phyloP scores from a whole-genome alignment of 1,139 yeast species.

The Kluyveromyces sp. region DNA sequence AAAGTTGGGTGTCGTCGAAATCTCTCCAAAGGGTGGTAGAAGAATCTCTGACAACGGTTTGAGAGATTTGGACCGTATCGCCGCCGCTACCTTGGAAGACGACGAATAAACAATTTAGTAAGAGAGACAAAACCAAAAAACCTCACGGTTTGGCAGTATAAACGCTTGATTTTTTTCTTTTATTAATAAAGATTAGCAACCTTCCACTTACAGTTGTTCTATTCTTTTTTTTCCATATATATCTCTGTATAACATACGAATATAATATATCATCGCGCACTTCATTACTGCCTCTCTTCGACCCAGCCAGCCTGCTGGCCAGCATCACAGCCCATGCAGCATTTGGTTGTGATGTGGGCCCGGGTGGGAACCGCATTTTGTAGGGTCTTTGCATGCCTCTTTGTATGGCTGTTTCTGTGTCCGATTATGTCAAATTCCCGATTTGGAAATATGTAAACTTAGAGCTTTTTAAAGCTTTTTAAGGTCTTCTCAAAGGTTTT shows the following conservation, averaged over 20 bases:
- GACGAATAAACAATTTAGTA: slow-evolving; percentile 50
- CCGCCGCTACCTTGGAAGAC: slow-evolving; percentile 95
- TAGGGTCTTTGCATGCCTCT: neutral
- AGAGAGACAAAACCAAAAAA: neutral
- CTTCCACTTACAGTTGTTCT: neutral
- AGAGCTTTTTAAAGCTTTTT: neutral
- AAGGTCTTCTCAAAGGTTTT: neutral
- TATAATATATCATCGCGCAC: slow-evolving; percentile 6
- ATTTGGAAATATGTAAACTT: slow-evolving; percentile 3
- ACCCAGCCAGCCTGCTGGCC: neutral
- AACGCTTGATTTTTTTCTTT: neutral
- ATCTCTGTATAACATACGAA: slow-evolving; percentile 6
- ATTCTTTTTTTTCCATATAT: neutral
- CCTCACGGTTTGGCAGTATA: neutral
- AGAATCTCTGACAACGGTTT: slow-evolving; percentile 99
- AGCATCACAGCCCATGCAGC: neutral
- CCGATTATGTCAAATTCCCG: neutral
- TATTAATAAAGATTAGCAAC: neutral
- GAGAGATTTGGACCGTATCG: slow-evolving; percentile 99
- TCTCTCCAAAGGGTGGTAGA: slow-evolving; percentile 98
- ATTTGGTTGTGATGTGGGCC: too few relatives aligned
- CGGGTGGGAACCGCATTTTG: too few relatives aligned
- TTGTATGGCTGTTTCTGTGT: neutral
- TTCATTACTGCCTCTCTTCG: neutral
- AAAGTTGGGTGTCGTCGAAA: slow-evolving; percentile 95